A percentile compares a stretch with the other conserved stretches of the same genome.
phyloP scores from a whole-genome alignment of 225 moss, liverwort and hornwort species.

The Physcomitrellopsis africana region DNA sequence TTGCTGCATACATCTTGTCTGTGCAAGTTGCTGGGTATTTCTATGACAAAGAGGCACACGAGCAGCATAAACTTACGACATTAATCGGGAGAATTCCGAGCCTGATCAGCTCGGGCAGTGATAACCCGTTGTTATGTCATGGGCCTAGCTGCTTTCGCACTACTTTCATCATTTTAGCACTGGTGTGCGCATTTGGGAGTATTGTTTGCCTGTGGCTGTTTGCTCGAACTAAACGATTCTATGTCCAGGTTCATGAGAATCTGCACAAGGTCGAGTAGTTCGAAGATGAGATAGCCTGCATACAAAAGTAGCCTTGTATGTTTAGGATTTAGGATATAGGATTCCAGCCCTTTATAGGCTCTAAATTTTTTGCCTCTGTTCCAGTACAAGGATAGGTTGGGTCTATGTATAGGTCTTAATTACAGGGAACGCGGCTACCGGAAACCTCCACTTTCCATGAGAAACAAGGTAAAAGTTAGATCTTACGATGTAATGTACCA shows the following conservation, averaged over 20 bases:
- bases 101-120: conserved; percentile 18
- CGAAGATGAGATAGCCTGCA: not conserved
- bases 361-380: not conserved
- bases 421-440: not conserved
- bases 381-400: not conserved
- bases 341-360: not conserved
- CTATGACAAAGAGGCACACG: conserved; percentile 54
- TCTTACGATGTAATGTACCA: conserved; percentile 6
- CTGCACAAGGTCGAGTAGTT: conserved; percentile 32
- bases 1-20: conserved; percentile 59
- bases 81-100: not conserved
- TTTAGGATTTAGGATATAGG: conserved; percentile 6
- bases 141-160: conserved; percentile 71
- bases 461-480: not conserved
- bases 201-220: conserved; percentile 44
- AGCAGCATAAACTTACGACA: conserved; percentile 30
- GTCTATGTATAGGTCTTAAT: not conserved
- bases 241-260: conserved; percentile 40
- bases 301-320: conserved; percentile 7
- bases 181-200: conserved; percentile 60
- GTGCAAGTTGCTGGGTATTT: conserved; percentile 61
- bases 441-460: conserved; percentile 5
- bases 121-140: conserved; percentile 50
- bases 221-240: conserved; percentile 58
- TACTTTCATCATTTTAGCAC: conserved; percentile 69